phyloP scores from a whole-genome alignment of 2,329 filamentous ascomycete genomes.

The Penicillium sp. region DNA sequence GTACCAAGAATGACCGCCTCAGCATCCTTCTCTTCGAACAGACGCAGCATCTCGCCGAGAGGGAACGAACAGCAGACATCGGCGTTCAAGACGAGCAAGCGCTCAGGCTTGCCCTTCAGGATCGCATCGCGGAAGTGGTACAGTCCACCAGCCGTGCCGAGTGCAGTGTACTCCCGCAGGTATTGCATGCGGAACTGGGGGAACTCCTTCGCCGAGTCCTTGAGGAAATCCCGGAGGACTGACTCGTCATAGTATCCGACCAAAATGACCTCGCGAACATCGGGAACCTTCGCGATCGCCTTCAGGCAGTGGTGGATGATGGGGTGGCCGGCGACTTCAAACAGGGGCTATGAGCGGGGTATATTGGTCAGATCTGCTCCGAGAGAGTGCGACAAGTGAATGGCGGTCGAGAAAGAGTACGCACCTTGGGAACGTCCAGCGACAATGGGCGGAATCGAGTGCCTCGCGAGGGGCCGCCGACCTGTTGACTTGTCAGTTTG shows the following conservation, averaged over 20 bases:
- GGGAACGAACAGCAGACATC: conserved; percentile 99
- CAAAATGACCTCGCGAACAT: conserved; percentile 94
- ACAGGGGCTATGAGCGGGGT: conserved; percentile 71
- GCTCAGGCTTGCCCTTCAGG: conserved; percentile 90
- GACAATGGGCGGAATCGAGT: conserved; percentile 94
- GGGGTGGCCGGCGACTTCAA: conserved; percentile 96
- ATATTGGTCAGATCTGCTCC: conserved; percentile 13
- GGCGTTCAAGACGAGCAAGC: conserved; percentile 96
- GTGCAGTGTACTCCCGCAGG: conserved; percentile 93
- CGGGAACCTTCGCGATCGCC: conserved; percentile 85
- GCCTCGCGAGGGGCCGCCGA: conserved; percentile 92
- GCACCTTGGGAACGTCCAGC: conserved; percentile 91
- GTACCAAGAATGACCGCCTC: conserved; percentile 97
- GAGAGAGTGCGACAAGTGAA: conserved; percentile 17
- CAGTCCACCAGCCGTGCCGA: conserved; percentile 93
- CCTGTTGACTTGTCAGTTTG: conserved; percentile 59
- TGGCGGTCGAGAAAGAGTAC: conserved; percentile 28
- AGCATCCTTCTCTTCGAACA: conserved; percentile 93
- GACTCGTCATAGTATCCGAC: conserved; percentile 99
- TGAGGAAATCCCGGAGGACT: conserved; percentile 98
- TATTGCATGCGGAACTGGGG: conserved; percentile 90
- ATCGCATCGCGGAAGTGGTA: conserved; percentile 99
- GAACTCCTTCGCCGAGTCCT: conserved; percentile 82
- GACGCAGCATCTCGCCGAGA: conserved; percentile 88
- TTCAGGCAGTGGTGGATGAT: conserved; percentile 98